Conservation (phyloP, 78 protist genomes). For the Dictyostelium brefeldianum region DNA sequence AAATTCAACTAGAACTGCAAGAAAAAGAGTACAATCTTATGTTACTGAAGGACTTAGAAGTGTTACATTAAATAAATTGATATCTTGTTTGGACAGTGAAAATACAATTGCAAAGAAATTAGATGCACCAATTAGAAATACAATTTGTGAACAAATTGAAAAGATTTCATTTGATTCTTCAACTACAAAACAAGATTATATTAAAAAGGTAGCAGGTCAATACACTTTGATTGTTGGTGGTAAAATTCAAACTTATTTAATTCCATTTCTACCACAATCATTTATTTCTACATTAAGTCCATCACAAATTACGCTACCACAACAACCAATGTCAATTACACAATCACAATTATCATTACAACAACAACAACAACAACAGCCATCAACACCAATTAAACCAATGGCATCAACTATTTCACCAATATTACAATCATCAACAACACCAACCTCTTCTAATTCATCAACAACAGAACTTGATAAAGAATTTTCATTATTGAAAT, state of each 20-base stretch:
- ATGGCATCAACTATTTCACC: neutral
- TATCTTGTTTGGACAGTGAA: neutral
- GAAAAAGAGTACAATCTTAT: neutral
- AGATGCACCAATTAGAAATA: neutral
- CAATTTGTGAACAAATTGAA: neutral
- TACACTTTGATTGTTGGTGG: neutral
- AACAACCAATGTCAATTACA: neutral
- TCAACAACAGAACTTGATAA: neutral
- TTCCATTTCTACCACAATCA: neutral
- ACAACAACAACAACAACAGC: neutral
- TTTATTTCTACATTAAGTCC: neutral
- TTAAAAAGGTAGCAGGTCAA: neutral
- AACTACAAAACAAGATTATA: neutral
- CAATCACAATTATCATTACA: neutral
- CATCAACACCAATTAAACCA: neutral
- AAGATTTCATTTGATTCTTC: neutral
- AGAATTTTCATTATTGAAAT: neutral
- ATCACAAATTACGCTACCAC: neutral
- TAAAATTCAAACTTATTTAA: neutral
- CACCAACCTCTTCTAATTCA: neutral
- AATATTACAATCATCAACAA: neutral
- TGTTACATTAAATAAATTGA: neutral
- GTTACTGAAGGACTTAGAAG: neutral
- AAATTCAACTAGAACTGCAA: constrained; percentile 1
- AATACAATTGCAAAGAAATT: neutral